Evolutionary conservation across 805 yeast genomes (phyloP), one percentile per base, ranked within the genome.

Genomic region (Hanseniaspora guilliermondii): DNA sequence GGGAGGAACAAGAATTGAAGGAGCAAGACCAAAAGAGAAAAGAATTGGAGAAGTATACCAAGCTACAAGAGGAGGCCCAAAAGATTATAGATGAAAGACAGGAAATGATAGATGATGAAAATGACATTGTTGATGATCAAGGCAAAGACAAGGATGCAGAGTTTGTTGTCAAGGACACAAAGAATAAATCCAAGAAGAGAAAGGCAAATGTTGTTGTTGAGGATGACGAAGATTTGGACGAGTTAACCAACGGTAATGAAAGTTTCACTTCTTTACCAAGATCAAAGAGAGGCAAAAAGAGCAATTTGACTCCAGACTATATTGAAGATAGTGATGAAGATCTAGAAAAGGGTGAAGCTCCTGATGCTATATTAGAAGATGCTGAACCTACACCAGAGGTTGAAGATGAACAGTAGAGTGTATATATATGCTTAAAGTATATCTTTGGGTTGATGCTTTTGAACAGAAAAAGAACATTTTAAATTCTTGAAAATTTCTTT

Each of bases 51-150:
- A 78, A 77, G 62, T 74, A 73, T 60, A 68, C 68, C 57, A 72
- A 68, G 57, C 64, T 79, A 37, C 82, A 78, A 62, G 80, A 78
- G 58, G 78, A 77, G 58, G 80, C 82, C 19, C 70, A 70, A 56
- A 78, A 79, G 60, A 72, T 80, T 72, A 79, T 79, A 54, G 75
- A 71, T 57, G 79, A 77, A 59, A 76, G 82, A 73, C 72, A 68
- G 37, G 74, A 72, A 55, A 55, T 66, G 42, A 62, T 65, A 47
- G 67, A 68, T 25, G 73, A 70, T 40, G 73, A 71, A 30, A 70
- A 70, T 33, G 68, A 65, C n/a, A 71, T 69, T 40, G 75, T 69
- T 44, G 46, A 14, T 42, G 71, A 66, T 24, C 69, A 68, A n/a
- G 68, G 66, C 19, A 68, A 66, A 42, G 71, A 70, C 57, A 67